Conservation (phyloP, 352 stramenopile genomes). For the Phytophthora tentaculata region DNA sequence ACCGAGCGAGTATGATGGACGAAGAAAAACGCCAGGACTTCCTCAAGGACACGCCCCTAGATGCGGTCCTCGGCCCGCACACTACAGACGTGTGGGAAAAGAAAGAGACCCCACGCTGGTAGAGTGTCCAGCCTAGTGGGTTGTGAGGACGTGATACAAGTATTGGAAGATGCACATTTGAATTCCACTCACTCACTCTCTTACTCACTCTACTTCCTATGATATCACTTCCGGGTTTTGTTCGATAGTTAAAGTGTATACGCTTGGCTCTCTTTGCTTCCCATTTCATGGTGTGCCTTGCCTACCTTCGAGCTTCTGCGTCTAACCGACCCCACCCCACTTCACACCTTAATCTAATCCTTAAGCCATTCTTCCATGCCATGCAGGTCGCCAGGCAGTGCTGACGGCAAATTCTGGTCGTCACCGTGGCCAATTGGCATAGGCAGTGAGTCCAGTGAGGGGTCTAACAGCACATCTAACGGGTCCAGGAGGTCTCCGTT, state of each 20-base stretch:
- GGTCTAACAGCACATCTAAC: conserved; percentile 62
- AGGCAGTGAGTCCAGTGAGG: conserved; percentile 56
- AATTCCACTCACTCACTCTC: conserved; percentile 26
- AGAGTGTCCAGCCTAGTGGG: conserved; percentile 13
- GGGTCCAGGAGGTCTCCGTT: conserved; percentile 53
- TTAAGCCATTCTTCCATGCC: conserved; percentile 85
- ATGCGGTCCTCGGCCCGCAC: conserved; percentile 60
- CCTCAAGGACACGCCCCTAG: conserved; percentile 70
- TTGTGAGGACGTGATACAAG: not conserved
- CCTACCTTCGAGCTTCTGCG: conserved; percentile 13
- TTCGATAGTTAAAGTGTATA: conserved; percentile 14
- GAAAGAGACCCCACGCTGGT: conserved; percentile 81
- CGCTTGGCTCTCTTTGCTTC: conserved; percentile 16
- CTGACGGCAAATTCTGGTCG: conserved; percentile 47
- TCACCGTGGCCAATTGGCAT: conserved; percentile 77
- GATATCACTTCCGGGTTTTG: conserved; percentile 18
- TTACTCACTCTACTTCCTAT: conserved; percentile 26
- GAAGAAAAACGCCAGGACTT: conserved; percentile 75
- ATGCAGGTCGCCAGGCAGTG: conserved; percentile 72
- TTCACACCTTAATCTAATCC: conserved; percentile 55
- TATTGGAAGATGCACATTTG: conserved; percentile 14
- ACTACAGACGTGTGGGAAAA: conserved; percentile 64
- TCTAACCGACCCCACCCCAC: conserved; percentile 22
- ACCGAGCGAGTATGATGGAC: conserved; percentile 81
- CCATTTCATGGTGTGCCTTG: conserved; percentile 2